Evolutionary conservation across 768 basidiomycete genomes (phyloP).

Genomic region (Tulasnella sp.): DNA sequence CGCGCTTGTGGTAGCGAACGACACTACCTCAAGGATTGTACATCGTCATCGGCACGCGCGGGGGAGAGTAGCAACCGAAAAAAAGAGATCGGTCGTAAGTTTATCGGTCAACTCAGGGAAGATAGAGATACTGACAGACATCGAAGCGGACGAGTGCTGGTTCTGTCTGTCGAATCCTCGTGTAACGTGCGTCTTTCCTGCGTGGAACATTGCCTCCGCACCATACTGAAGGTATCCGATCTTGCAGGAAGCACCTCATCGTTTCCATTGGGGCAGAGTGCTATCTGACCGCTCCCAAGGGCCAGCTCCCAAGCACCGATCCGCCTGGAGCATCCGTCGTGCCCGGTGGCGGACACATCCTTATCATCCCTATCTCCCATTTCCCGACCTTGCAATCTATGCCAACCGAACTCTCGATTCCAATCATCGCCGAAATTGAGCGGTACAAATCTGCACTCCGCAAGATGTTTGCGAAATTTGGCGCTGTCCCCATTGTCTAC

Average conservation of each 20-base stretch:
- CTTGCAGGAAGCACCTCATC: slow-evolving; percentile 81
- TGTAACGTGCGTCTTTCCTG: slow-evolving; percentile 56
- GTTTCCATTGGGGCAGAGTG: slow-evolving; percentile 87
- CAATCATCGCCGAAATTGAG: slow-evolving; percentile 71
- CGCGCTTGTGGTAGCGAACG: slow-evolving; percentile 77
- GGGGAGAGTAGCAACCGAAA: slow-evolving; percentile 38
- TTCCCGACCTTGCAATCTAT: slow-evolving; percentile 79
- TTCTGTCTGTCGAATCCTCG: slow-evolving; percentile 94
- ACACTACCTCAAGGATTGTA: slow-evolving; percentile 83
- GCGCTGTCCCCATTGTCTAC: slow-evolving; percentile 60
- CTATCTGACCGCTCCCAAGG: slow-evolving; percentile 93
- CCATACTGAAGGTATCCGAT: slow-evolving; percentile 1
- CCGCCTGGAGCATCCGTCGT: slow-evolving; percentile 37
- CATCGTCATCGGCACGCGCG: slow-evolving; percentile 39
- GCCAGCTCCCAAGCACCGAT: slow-evolving; percentile 80
- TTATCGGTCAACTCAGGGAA: background rate
- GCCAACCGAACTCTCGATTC: slow-evolving; percentile 58
- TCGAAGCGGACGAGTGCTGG: slow-evolving; percentile 85
- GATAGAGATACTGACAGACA: background rate
- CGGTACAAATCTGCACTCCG: slow-evolving; percentile 67
- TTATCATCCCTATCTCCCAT: slow-evolving; percentile 89
- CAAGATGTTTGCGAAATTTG: slow-evolving; percentile 57
- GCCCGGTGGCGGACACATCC: slow-evolving; percentile 91
- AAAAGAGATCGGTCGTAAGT: slow-evolving; percentile 73
- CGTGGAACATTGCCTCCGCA: background rate